Base-by-base conservation (phyloP, 495 filamentous ascomycete genomes). In the Tuber indicum region DNA sequence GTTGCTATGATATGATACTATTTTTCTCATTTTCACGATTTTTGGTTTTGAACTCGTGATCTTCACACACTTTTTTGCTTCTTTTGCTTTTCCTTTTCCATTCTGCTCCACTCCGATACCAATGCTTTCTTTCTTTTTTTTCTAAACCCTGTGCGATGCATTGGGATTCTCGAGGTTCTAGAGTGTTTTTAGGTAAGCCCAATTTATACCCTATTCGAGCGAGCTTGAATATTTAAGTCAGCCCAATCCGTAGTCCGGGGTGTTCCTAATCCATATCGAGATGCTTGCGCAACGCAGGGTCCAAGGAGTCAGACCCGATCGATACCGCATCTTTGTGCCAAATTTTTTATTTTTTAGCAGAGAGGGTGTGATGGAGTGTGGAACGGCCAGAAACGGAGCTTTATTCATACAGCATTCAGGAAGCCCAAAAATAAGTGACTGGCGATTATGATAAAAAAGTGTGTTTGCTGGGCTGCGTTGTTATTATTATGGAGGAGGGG, bases 261-360 rank as follows among this genome's bases (percentile, higher is more conserved):
- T 66, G 58, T 66, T 26, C 58, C 26, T 17, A 32, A 66, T 66
- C 58, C 58, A 66, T 66, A 66, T 66, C 26, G 66, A 72, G 52
- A 80, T 79, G 78, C 77, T 79, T 80, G 78, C 78, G 77, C 77
- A 80, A 80, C 78, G 80, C 78, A 80, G 78, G 78, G 78, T 80
- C 78, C 78, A 66, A 66, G 58, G 58, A 66, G 26, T 66, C 26
- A 66, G 26, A 66, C 58, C 58, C 58, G 58, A 66, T 66, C 58
- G 58, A 66, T 36, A 72, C 36, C 70, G 70, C 46, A 52, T 49
- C 78, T 74, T 80, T 79, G 75, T 70, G 75, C 74, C 75, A 74
- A 14, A 26, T 32, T 52, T 78, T 78, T 79, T 75, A 73, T 74
- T 79, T 79, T 79, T 44, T 71, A 45, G 43, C 47, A 23, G 73